A percentile compares a stretch with the other conserved stretches of the same genome.
Evolutionary conservation across 2,329 filamentous ascomycete species (phyloP).

Genomic region (Xylariales sp.): DNA sequence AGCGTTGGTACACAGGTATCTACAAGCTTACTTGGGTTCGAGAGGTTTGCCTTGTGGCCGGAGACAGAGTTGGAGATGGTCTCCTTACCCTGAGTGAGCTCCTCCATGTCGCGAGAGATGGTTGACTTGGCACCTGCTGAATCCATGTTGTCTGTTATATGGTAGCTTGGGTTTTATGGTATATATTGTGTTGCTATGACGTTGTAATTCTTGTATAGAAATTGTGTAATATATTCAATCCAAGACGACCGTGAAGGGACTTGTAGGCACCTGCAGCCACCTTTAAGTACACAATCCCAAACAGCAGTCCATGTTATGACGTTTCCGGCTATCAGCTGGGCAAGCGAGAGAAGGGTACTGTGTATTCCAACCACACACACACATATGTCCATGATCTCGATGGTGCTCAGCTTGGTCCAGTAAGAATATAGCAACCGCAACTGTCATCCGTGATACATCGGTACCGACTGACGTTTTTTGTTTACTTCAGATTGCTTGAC

Average conservation of each 20-base stretch:
- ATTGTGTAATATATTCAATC: no score
- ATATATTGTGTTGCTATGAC: background rate
- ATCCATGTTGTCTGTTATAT: slow-evolving; percentile 19
- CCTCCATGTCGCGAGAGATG: slow-evolving; percentile 37
- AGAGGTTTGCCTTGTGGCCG: slow-evolving; percentile 43
- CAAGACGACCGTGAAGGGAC: no score
- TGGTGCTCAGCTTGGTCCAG: background rate
- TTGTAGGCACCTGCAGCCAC: no score
- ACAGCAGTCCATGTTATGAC: background rate
- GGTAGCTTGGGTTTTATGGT: background rate
- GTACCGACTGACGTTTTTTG: slow-evolving; percentile 1
- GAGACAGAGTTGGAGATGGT: slow-evolving; percentile 19
- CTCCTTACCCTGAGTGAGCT: slow-evolving; percentile 29
- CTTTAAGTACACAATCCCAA: no score
- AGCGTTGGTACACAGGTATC: background rate
- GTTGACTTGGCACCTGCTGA: slow-evolving; percentile 34
- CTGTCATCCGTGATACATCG: background rate
- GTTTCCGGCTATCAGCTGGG: background rate
- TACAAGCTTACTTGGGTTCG: slow-evolving; percentile 39
- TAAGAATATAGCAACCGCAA: background rate
- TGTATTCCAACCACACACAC: no score
- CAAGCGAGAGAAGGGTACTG: background rate
- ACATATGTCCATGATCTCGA: background rate
- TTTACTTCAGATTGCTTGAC: background rate
- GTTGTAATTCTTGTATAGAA: no score